Evolutionary conservation across 345 rosid species (phyloP), one percentile per base, ranked within the genome.

Genomic region (Arabis alpina): DNA sequence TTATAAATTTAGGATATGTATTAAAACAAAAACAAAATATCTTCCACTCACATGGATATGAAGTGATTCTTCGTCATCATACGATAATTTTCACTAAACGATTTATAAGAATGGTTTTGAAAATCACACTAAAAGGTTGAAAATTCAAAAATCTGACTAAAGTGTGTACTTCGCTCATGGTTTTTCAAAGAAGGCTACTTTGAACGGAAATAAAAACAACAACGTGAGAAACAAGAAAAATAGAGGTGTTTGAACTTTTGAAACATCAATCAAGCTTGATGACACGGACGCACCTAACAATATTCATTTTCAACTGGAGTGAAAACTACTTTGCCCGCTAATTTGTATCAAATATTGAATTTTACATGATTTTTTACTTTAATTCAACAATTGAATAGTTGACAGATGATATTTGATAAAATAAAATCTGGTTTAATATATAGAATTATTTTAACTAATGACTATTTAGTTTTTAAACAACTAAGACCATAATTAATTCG

Each of bases 101-200:
- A 3, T 16, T 63, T 63, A 49, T 37, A 23, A 37, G 23, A 19
- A 8, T 64, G 41, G 48, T 36, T 49, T 49, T 49, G 30, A 49
- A 25, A 44, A 25, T 15, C 4, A 50, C 23, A 28, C 16, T 50
- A 59, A 70, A 41, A 28, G 15, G 74, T 70, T 41, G 61, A 70
- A n/a, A 12, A 41, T 28, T 40, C 42, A 16, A 28, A 27, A 59
- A 15, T 14, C 19, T 42, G 4, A 14, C 32, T 11, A 14, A 54
- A 8, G 11, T 28, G 19, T 28, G 19, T n/a, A 43, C 27, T 28
- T 10, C 24, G 28, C 34, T 41, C 28, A 15, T 5, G 44, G 32
- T 28, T 30, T 58, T 71, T 61, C 61, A 61, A 71, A 71, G n/a
- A 14, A 23, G 37, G 39, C 61, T 71, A 71, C 54, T 61, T 71